These are phyloP conservation scores for Anacardium occidentale DNA, from an alignment of 345 rosid genomes.

Conservation along the genomic window DNA sequence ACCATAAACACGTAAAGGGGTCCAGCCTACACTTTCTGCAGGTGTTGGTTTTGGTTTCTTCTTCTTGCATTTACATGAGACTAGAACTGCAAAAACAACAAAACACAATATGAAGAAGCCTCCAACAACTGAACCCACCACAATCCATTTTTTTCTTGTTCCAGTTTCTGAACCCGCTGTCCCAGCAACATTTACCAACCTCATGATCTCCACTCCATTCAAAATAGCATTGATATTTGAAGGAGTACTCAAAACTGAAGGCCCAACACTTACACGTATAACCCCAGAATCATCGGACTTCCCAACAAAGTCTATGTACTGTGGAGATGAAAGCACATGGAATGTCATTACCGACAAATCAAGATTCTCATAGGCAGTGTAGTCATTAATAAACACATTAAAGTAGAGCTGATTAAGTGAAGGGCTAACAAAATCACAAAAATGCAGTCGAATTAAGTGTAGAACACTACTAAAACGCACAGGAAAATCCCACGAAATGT, in stretches of 20 bases:
- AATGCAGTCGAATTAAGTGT: slow-evolving; percentile 84
- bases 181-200: slow-evolving; percentile 42
- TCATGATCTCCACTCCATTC: slow-evolving; percentile 93
- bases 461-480: slow-evolving; percentile 45
- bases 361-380: slow-evolving; percentile 60
- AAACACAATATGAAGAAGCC: slow-evolving; percentile 44
- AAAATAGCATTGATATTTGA: slow-evolving; percentile 61
- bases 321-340: slow-evolving; percentile 72
- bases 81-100: slow-evolving; percentile 29
- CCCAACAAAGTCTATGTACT: slow-evolving; percentile 67
- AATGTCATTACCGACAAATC: slow-evolving; percentile 68
- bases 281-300: slow-evolving; percentile 54
- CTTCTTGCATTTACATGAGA: slow-evolving; percentile 45
- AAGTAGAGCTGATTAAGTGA: slow-evolving; percentile 79
- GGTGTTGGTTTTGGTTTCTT: slow-evolving; percentile 42
- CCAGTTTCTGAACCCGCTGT: slow-evolving; percentile 21
- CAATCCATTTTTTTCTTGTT: slow-evolving; percentile 52
- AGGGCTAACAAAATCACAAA: slow-evolving; percentile 79
- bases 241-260: slow-evolving; percentile 69
- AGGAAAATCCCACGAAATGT: slow-evolving; percentile 75
- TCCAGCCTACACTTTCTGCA: slow-evolving; percentile 75
- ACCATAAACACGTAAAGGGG: slow-evolving; percentile 68
- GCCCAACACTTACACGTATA: slow-evolving; percentile 72
- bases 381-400: slow-evolving; percentile 64
- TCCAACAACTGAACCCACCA: slow-evolving; percentile 61